phyloP scores from a whole-genome alignment of 2,329 filamentous ascomycete species.

The Cladorrhinum sp. region DNA sequence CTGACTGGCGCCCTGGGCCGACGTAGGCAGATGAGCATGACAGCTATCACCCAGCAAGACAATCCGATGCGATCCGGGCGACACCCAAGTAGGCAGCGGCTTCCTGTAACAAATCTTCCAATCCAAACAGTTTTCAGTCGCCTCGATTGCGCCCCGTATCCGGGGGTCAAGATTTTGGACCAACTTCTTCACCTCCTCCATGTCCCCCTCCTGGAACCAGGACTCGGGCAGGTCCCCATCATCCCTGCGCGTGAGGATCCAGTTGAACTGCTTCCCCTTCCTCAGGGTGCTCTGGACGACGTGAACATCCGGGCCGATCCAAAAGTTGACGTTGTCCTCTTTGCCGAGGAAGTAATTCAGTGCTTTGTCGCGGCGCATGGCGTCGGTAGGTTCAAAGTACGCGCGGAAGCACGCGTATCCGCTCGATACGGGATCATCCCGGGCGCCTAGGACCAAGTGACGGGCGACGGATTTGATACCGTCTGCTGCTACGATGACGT shows the following conservation, averaged over 20 bases:
- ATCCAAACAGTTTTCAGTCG: constrained; percentile 45
- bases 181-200: constrained; percentile 40
- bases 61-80: constrained; percentile 44
- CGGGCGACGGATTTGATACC: constrained; percentile 50
- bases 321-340: constrained; percentile 45
- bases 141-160: constrained; percentile 44
- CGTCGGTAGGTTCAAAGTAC: constrained; percentile 37
- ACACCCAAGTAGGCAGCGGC: constrained; percentile 51
- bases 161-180: constrained; percentile 41
- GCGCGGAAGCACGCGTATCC: constrained; percentile 54
- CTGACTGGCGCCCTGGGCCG: constrained; percentile 52
- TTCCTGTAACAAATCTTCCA: constrained; percentile 56
- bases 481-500: constrained; percentile 51
- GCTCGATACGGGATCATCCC: constrained; percentile 50
- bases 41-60: constrained; percentile 52
- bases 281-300: constrained; percentile 44
- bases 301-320: constrained; percentile 44
- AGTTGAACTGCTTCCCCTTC: constrained; percentile 43
- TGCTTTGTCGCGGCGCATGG: constrained; percentile 33
- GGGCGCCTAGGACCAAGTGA: constrained; percentile 50
- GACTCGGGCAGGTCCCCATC: constrained; percentile 44
- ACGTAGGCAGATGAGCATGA: constrained; percentile 53
- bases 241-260: constrained; percentile 45
- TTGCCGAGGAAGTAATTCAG: constrained; percentile 39
- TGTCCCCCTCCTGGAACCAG: constrained; percentile 48